Conservation (phyloP, 164 flowering plant species). For the Nymphaea thermarum region DNA sequence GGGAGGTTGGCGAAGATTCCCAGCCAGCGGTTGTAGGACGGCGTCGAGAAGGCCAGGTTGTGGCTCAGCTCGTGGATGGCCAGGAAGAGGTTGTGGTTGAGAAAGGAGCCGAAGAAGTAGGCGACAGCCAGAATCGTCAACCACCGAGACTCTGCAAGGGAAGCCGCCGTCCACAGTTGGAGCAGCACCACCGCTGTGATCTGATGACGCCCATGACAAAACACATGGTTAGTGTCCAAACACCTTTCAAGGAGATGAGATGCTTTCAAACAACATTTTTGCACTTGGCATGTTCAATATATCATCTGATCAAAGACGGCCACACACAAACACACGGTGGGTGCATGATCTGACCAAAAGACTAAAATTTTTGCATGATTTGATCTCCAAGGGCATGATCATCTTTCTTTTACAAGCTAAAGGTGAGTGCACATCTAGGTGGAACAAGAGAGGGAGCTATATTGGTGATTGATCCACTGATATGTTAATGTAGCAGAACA, state of each 20-base stretch:
- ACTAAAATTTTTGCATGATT: no score
- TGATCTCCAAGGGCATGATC: no score
- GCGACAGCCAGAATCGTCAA: constrained; percentile 59
- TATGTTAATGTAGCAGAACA: no score
- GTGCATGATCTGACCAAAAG: no score
- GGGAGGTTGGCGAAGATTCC: constrained; percentile 98
- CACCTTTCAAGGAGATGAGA: not conserved
- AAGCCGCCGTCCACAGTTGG: constrained; percentile 76
- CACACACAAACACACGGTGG: no score
- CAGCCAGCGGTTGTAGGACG: constrained; percentile 79
- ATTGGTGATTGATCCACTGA: no score
- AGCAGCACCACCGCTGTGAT: constrained; percentile 57
- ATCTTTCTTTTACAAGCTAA: no score
- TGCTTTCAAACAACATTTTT: not conserved
- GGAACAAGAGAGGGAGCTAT: no score
- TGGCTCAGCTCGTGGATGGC: constrained; percentile 97
- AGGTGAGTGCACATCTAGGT: no score
- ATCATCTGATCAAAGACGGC: not conserved
- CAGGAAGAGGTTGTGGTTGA: constrained; percentile 90
- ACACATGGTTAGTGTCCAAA: not conserved
- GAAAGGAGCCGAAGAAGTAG: constrained; percentile 89
- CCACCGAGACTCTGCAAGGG: constrained; percentile 47
- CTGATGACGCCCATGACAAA: constrained; percentile 24
- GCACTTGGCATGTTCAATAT: not conserved
- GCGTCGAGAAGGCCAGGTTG: constrained; percentile 93